Evolutionary conservation across 169 alveolate species (phyloP).

Genomic region (Cyclospora cayetanensis): DNA sequence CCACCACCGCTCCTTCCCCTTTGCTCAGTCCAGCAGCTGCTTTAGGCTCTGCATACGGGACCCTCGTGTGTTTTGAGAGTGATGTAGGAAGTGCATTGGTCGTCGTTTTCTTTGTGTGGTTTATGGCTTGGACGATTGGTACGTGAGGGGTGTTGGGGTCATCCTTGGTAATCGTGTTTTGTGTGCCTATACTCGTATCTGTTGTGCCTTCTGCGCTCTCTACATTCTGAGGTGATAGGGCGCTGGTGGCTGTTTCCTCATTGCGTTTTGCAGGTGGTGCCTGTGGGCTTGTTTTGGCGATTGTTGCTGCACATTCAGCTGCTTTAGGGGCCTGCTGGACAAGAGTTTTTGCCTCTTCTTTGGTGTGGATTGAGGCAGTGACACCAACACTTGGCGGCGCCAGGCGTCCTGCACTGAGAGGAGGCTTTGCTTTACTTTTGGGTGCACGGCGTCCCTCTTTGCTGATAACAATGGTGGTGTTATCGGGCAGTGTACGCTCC

Average conservation of each 20-base stretch:
- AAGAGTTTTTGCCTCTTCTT: neutral
- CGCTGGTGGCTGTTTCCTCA: neutral
- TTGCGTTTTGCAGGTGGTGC: neutral
- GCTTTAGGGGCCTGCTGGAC: no score
- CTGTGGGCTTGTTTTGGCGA: neutral
- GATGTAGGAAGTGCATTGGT: neutral
- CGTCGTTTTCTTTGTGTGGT: neutral
- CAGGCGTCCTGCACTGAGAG: neutral
- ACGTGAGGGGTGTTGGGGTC: neutral
- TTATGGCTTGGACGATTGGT: neutral
- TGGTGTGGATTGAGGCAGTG: neutral
- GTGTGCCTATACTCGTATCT: neutral
- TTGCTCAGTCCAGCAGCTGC: neutral
- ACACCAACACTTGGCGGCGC: neutral
- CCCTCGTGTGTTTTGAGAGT: no score
- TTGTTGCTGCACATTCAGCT: no score
- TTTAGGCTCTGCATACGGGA: neutral
- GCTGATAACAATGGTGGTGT: constrained; percentile 18
- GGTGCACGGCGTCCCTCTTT: neutral
- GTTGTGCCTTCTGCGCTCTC: no score
- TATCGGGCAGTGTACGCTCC: constrained; percentile 23
- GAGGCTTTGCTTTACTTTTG: constrained; percentile 3
- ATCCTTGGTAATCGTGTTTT: neutral
- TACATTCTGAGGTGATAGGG: no score
- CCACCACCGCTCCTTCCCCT: neutral